A percentile compares a stretch with the other conserved stretches of the same genome.
phyloP scores from a whole-genome alignment of 345 rosid genomes.

The Erucastrum elatum region DNA sequence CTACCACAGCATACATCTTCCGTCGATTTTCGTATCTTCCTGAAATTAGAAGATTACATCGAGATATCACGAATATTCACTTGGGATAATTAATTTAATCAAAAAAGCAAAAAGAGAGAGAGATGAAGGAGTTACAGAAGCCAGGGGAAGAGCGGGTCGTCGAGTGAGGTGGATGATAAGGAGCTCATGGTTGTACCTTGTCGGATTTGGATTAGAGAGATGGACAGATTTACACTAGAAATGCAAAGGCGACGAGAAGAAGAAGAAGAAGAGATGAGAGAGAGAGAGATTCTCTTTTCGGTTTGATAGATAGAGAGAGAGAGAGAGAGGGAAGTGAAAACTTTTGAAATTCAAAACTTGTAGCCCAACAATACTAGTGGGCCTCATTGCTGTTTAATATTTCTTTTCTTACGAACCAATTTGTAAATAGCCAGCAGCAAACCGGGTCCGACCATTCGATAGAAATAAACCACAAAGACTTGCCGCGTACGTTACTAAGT shows the following conservation, averaged over 20 bases:
- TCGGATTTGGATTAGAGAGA: background rate
- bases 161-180: constrained; percentile 17
- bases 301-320: background rate
- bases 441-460: background rate
- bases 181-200: background rate
- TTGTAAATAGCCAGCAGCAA: background rate
- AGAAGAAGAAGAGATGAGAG: background rate
- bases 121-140: constrained; percentile 39
- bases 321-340: constrained; percentile 21
- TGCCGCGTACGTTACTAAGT: background rate
- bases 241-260: too few species aligned
- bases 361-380: background rate
- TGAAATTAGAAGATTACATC: constrained; percentile 27
- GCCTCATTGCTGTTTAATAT: background rate
- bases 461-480: background rate
- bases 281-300: background rate
- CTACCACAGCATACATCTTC: constrained; percentile 46
- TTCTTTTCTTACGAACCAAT: background rate
- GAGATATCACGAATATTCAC: background rate
- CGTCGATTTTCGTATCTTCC: constrained; percentile 54
- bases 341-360: constrained; percentile 21
- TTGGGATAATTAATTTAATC: background rate
- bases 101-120: background rate
- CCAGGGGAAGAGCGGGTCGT: constrained; percentile 65
- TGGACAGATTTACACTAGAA: background rate